Evolutionary conservation across 129 eudicot genomes (phyloP).

Genomic region (sunflower (Helianthus annuus)): HanXRQr2.0-SUNRISE NC_035434.2:94267241-94267740

Average conservation of each 20-base stretch:
- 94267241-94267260: neutral
- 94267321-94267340: neutral
- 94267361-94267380: constrained; percentile 87
- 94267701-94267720: constrained; percentile 83
- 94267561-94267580: neutral
- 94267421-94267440: constrained; percentile 18
- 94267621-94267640: neutral
- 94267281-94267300: neutral
- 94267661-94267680: constrained; percentile 84
- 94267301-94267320: constrained; percentile 19
- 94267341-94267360: constrained; percentile 77
- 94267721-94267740: constrained; percentile 51
- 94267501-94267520: neutral
- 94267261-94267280: neutral
- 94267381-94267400: constrained; percentile 96
- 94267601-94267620: neutral
- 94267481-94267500: neutral
- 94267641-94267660: constrained; percentile 95
- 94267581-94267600: neutral
- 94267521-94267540: constrained; percentile 14
- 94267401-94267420: constrained; percentile 43
- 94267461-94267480: neutral
- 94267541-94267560: neutral
- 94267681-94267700: constrained; percentile 95
- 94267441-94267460: constrained; percentile 11